phyloP scores from a whole-genome alignment of 129 eudicot species.

The Helianthus annuus region DNA sequence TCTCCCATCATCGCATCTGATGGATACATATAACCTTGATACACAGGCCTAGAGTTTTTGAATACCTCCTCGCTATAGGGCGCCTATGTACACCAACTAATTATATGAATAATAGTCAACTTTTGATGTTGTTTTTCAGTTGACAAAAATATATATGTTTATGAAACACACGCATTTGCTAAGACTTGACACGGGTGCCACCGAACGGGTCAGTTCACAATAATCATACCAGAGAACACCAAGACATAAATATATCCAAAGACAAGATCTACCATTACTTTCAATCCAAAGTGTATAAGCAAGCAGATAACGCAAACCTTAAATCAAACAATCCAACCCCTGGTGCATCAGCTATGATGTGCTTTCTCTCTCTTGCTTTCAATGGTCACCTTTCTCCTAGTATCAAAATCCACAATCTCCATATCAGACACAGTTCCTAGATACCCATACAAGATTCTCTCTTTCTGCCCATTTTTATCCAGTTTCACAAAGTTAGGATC shows the following conservation, averaged over 20 bases:
- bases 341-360: constrained; percentile 6
- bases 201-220: not conserved
- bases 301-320: constrained; percentile 9
- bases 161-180: too few species aligned
- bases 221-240: not conserved
- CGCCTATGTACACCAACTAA: not conserved
- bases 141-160: not conserved
- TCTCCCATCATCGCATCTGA: too few species aligned
- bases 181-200: too few species aligned
- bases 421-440: constrained; percentile 75
- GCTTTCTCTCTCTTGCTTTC: constrained; percentile 61
- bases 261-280: constrained; percentile 6
- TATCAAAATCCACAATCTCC: constrained; percentile 69
- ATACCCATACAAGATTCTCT: constrained; percentile 75
- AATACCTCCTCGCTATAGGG: too few species aligned
- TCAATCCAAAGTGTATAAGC: constrained; percentile 1
- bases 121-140: not conserved
- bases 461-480: constrained; percentile 73
- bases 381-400: constrained; percentile 65
- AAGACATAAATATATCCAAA: constrained; percentile 2
- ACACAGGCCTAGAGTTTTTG: too few species aligned
- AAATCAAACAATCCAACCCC: constrained; percentile 23
- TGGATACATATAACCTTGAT: too few species aligned
- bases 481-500: constrained; percentile 68
- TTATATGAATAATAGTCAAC: not conserved